Evolutionary conservation across 2,329 filamentous ascomycete genomes (phyloP), one percentile per base, ranked within the genome.

Genomic region (Tolypocladium inflatum): DNA sequence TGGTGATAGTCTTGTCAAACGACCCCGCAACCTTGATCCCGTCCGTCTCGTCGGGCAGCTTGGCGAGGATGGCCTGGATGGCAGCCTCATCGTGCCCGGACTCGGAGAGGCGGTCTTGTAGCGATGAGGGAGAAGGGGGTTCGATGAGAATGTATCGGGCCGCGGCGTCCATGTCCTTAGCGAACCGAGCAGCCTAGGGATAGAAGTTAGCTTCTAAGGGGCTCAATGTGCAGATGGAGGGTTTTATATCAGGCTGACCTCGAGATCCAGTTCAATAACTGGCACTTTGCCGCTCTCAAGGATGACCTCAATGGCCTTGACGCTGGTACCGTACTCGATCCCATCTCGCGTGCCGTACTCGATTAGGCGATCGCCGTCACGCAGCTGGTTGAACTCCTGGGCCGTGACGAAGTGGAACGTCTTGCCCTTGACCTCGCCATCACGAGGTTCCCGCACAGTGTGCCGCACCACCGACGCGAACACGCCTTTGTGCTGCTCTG

Each of bases 401-500:
- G 73, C 67, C 54, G 78, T 78, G 48, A 89, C 82, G 59, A 85
- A 85, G 61, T 81, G 75, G 62, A 79, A 84, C 56, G 78, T 72
- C 58, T 76, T 71, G 38, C 80, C 81, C 42, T 77, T 70, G n/a
- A 73, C 66, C 64, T 86, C 83, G 7, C 76, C 78, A 19, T 80
- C 78, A 10, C 66, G 66, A 3, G 78, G 73, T 33, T 72, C 69
- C 19, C 82, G 75, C 4, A 80, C 84, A 3, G 83, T 83, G 64
- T 86, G 81, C 15, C 75, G 76, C 17, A 79, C 70, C 11, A 84
- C 81, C 54, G 72, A 74, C 23, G 80, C 85, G 65, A 93, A 91
- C 23, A 84, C 83, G 55, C 83, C 81, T 8, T 82, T 83, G 68
- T 85, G 83, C 57, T 81, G 79, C 35, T 84, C 80, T 62, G 88